These are phyloP conservation scores for Debaryomyces prosopidis DNA, from an alignment of 805 yeast species.

Conservation along the genomic window DNA sequence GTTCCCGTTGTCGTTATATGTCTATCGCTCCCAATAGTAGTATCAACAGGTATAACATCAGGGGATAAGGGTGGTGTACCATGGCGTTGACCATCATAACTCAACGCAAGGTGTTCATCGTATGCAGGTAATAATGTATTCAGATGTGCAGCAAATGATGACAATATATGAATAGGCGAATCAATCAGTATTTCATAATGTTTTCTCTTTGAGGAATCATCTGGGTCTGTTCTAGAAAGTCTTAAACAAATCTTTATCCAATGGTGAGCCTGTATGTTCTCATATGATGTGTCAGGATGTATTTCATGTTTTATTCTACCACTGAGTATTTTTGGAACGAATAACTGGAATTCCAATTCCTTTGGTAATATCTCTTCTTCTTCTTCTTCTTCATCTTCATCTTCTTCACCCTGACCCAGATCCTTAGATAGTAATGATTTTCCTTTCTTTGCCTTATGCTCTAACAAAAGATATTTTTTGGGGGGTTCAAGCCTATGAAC, in stretches of 20 bases:
- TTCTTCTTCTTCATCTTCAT: slow-evolving; percentile 34
- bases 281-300: slow-evolving; percentile 85
- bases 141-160: slow-evolving; percentile 77
- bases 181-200: slow-evolving; percentile 95
- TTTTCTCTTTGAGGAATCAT: slow-evolving; percentile 61
- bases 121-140: slow-evolving; percentile 78
- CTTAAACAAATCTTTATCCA: slow-evolving; percentile 92
- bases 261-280: slow-evolving; percentile 84
- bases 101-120: slow-evolving; percentile 26
- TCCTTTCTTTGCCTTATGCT: slow-evolving; percentile 66
- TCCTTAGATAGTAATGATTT: slow-evolving; percentile 47
- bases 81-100: slow-evolving; percentile 22
- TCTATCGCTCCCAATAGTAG: slow-evolving; percentile 1
- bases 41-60: slow-evolving; percentile 49
- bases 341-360: slow-evolving; percentile 85
- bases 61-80: slow-evolving; percentile 56
- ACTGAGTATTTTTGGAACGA: slow-evolving; percentile 69
- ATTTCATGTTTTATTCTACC: slow-evolving; percentile 47
- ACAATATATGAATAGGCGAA: slow-evolving; percentile 84
- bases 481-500: slow-evolving; percentile 93
- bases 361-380: slow-evolving; percentile 64
- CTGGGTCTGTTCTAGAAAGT: slow-evolving; percentile 65
- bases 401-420: slow-evolving; percentile 27
- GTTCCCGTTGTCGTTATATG: not conserved
- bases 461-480: slow-evolving; percentile 75